Evolutionary conservation across 73 alveolate genomes (phyloP).

Genomic region (Tetrahymena elliotti): DNA sequence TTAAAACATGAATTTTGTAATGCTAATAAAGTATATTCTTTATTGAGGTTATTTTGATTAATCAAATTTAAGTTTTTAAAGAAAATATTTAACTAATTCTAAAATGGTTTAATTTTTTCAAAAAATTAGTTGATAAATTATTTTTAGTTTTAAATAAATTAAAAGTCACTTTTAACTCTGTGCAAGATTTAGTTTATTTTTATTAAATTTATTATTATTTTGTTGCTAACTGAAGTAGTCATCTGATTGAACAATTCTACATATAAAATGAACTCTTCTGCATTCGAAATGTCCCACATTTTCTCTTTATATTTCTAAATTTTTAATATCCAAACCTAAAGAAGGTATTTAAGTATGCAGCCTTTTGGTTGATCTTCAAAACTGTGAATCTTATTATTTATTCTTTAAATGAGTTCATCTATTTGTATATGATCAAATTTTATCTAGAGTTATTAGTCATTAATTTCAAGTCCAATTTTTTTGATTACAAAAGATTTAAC

Average conservation of each 20-base stretch:
- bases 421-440: neutral
- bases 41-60: neutral
- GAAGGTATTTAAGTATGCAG: neutral
- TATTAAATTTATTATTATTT: neutral
- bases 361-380: neutral
- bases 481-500: neutral
- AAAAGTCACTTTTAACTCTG: neutral
- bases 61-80: neutral
- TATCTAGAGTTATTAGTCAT: neutral
- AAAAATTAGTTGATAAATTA: neutral
- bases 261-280: neutral
- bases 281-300: neutral
- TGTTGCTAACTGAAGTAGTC: neutral
- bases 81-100: neutral
- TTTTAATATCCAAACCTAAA: neutral
- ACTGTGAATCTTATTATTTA: neutral
- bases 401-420: neutral
- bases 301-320: neutral
- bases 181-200: neutral
- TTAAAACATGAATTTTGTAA: neutral
- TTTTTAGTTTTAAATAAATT: neutral
- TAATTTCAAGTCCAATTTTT: neutral
- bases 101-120: neutral
- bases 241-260: neutral
- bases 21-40: neutral